Percentiles rank a stretch among this genome's conserved stretches.
These are phyloP conservation scores for Candida adriatica DNA, from an alignment of 805 yeast genomes.

Conservation along the genomic window DNA sequence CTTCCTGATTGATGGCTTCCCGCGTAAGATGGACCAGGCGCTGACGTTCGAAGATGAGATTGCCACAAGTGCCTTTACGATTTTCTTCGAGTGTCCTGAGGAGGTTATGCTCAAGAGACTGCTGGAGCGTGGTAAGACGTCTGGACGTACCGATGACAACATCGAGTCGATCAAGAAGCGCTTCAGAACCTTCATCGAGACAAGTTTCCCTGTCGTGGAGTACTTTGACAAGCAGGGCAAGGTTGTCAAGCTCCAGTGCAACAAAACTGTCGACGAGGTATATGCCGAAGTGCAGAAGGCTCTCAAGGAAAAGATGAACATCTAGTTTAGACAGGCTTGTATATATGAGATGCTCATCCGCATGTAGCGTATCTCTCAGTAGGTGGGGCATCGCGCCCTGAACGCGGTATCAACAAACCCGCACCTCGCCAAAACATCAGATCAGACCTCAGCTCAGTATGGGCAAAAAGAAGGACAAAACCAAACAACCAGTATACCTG, in stretches of 20 bases:
- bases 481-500: conserved; percentile 4
- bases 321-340: no score
- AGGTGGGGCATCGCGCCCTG: neutral
- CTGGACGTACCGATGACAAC: conserved; percentile 93
- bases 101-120: conserved; percentile 77
- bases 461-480: conserved; percentile 9
- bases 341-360: no score
- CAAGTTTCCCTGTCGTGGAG: conserved; percentile 91
- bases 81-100: conserved; percentile 80
- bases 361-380: neutral
- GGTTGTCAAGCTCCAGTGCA: conserved; percentile 75
- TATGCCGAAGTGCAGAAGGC: conserved; percentile 62
- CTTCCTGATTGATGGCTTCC: conserved; percentile 92
- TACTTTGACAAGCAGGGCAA: conserved; percentile 65
- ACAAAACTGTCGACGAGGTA: conserved; percentile 74
- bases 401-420: neutral
- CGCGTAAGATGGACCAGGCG: conserved; percentile 98
- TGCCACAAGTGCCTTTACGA: conserved; percentile 62
- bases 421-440: no score
- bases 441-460: neutral
- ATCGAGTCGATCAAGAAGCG: conserved; percentile 86
- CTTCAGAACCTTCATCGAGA: conserved; percentile 77
- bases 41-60: conserved; percentile 77
- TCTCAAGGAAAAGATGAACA: conserved; percentile 37
- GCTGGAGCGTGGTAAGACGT: conserved; percentile 86